Evolutionary conservation across 441 rosid genomes (phyloP).

Genomic region (Erysimum pusillum): DNA sequence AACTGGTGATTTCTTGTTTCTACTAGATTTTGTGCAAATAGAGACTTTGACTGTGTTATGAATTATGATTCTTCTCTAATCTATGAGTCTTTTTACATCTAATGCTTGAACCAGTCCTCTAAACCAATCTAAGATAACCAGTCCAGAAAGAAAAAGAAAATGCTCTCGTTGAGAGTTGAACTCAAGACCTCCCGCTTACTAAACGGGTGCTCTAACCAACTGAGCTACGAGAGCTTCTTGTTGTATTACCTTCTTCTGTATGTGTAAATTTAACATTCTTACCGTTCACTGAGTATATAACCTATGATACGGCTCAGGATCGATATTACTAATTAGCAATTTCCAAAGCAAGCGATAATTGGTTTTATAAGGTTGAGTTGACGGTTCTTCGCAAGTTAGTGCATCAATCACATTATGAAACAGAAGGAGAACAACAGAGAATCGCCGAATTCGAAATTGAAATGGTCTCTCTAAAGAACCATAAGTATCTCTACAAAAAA

Average conservation of each 20-base stretch:
- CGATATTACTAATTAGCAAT: no score
- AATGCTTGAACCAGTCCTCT: background rate
- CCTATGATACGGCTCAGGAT: no score
- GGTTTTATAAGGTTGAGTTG: background rate
- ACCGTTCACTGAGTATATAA: background rate
- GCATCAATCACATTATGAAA: background rate
- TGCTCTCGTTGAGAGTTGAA: conserved; percentile 87
- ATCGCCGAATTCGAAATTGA: background rate
- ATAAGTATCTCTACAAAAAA: conserved; percentile 20
- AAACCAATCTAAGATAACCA: background rate
- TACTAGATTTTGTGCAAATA: conserved; percentile 1
- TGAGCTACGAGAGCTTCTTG: conserved; percentile 99
- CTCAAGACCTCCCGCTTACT: conserved; percentile 96
- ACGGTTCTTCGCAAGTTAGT: background rate
- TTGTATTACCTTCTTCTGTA: background rate
- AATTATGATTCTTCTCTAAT: background rate
- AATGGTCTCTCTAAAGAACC: conserved; percentile 29
- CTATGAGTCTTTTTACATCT: background rate
- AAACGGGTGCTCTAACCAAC: conserved; percentile 99
- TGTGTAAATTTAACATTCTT: background rate
- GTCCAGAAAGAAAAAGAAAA: no score
- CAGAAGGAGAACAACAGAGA: background rate
- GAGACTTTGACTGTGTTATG: background rate
- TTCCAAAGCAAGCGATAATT: background rate
- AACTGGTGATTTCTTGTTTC: conserved; percentile 6